Conservation (phyloP, 345 rosid genomes). For the Hibiscus syriacus region DNA sequence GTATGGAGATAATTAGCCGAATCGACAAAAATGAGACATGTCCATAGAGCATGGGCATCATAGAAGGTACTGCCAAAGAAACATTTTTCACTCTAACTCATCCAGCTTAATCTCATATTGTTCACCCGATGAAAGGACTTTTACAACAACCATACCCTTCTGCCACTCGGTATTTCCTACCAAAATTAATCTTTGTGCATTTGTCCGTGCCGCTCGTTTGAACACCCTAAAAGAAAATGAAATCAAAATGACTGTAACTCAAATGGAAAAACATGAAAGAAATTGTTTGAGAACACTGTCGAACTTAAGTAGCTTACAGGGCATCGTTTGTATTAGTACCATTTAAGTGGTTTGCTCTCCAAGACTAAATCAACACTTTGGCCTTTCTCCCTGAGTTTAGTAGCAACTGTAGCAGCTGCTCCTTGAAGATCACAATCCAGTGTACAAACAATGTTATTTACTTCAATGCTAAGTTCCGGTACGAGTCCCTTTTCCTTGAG, state of each 20-base stretch:
- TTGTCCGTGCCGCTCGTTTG: conserved; percentile 73
- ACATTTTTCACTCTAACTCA: conserved; percentile 40
- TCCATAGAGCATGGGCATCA: not conserved
- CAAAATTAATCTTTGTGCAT: conserved; percentile 70
- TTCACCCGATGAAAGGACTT: conserved; percentile 65
- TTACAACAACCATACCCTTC: conserved; percentile 74
- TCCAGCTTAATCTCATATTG: conserved; percentile 68
- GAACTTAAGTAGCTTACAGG: not conserved
- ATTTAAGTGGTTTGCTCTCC: conserved; percentile 81
- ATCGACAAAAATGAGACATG: not conserved
- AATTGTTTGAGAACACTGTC: not conserved
- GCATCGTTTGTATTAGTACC: conserved; percentile 26
- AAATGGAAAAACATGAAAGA: not conserved
- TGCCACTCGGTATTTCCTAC: conserved; percentile 80
- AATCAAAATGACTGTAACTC: not conserved
- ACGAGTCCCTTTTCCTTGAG: conserved; percentile 76
- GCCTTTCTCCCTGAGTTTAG: conserved; percentile 66
- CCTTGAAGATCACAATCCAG: conserved; percentile 68
- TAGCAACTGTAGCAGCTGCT: conserved; percentile 74
- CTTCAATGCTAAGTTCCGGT: conserved; percentile 56
- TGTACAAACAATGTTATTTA: conserved; percentile 77
- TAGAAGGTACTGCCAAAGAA: not conserved
- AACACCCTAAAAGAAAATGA: conserved; percentile 54
- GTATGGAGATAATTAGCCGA: not conserved
- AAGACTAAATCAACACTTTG: conserved; percentile 76